Conservation (phyloP, 1,139 yeast species). For the Scheffersomyces quercinus region DNA sequence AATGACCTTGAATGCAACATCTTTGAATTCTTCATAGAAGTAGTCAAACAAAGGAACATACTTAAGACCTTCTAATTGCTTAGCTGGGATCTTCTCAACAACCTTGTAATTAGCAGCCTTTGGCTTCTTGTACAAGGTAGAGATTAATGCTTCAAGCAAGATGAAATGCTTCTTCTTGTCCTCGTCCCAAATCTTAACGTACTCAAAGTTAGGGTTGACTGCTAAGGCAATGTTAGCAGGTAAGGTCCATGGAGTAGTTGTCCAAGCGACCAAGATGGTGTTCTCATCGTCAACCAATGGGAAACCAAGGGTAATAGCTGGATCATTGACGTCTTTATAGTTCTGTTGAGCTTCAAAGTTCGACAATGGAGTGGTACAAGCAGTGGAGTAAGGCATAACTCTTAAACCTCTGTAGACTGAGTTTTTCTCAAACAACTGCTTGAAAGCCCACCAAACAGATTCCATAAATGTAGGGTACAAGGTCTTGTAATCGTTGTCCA, state of each 20-base stretch:
- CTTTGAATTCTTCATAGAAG: conserved; percentile 74
- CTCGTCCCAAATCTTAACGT: conserved; percentile 89
- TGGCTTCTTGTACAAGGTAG: conserved; percentile 90
- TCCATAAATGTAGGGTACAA: conserved; percentile 96
- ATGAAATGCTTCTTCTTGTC: conserved; percentile 78
- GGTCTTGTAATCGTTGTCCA: conserved; percentile 97
- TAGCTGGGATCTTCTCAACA: conserved; percentile 77
- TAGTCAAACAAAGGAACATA: conserved; percentile 84
- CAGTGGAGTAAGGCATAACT: conserved; percentile 99
- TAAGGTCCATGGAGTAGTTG: conserved; percentile 99
- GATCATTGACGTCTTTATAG: conserved; percentile 95
- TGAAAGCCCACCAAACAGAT: conserved; percentile 99
- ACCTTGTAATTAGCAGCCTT: conserved; percentile 83
- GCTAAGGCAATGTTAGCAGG: conserved; percentile 93
- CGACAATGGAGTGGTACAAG: conserved; percentile 92
- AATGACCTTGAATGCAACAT: conserved; percentile 78
- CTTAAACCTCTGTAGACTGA: conserved; percentile 92
- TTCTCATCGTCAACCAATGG: conserved; percentile 77
- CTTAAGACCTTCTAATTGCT: conserved; percentile 72
- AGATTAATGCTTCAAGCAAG: conserved; percentile 76
- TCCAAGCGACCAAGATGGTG: conserved; percentile 92
- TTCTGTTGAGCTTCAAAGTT: conserved; percentile 98
- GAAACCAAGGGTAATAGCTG: conserved; percentile 92
- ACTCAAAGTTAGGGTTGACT: conserved; percentile 88
- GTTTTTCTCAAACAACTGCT: conserved; percentile 78